Evolutionary conservation across 2,329 filamentous ascomycete species (phyloP).

Genomic region (Sporothrix brunneoviolacea): DNA sequence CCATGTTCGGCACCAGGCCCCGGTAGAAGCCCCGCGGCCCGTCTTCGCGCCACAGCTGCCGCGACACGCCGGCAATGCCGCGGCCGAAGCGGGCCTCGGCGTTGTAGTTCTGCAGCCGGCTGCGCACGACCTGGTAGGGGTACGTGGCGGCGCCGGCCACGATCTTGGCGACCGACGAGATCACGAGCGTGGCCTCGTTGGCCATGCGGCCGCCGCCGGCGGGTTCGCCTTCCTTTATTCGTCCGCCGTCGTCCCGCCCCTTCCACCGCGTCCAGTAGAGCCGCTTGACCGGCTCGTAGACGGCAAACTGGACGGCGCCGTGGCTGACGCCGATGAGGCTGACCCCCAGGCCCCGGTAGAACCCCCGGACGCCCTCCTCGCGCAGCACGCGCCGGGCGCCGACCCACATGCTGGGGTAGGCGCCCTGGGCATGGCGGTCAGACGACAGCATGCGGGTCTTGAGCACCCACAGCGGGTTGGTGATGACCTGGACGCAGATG

Average conservation of each 20-base stretch:
- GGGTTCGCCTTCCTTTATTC: constrained; percentile 33
- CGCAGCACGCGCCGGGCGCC: constrained; percentile 61
- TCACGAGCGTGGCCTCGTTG: constrained; percentile 70
- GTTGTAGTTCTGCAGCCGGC: constrained; percentile 82
- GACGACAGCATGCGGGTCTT: constrained; percentile 96
- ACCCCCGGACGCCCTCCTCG: constrained; percentile 68
- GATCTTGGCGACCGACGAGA: constrained; percentile 77
- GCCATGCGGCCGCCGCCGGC: too few relatives aligned
- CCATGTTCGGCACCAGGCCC: constrained; percentile 79
- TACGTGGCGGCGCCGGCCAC: constrained; percentile 88
- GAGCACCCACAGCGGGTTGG: constrained; percentile 96
- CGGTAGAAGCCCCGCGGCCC: constrained; percentile 84
- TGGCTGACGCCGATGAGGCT: constrained; percentile 83
- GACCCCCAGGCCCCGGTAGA: constrained; percentile 81
- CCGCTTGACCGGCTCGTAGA: constrained; percentile 69
- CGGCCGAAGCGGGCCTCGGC: constrained; percentile 67
- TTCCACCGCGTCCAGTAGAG: constrained; percentile 36
- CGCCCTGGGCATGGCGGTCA: constrained; percentile 64
- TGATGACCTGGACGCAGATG: constrained; percentile 69
- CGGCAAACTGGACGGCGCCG: constrained; percentile 90
- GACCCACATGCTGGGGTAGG: constrained; percentile 70
- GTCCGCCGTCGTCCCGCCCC: neutral
- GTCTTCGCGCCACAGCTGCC: constrained; percentile 71
- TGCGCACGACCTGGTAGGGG: constrained; percentile 87
- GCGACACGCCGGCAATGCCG: constrained; percentile 62